Evolutionary conservation across 2,329 filamentous ascomycete genomes (phyloP), one percentile per base, ranked within the genome.

Genomic region (Calonectria montana): DNA sequence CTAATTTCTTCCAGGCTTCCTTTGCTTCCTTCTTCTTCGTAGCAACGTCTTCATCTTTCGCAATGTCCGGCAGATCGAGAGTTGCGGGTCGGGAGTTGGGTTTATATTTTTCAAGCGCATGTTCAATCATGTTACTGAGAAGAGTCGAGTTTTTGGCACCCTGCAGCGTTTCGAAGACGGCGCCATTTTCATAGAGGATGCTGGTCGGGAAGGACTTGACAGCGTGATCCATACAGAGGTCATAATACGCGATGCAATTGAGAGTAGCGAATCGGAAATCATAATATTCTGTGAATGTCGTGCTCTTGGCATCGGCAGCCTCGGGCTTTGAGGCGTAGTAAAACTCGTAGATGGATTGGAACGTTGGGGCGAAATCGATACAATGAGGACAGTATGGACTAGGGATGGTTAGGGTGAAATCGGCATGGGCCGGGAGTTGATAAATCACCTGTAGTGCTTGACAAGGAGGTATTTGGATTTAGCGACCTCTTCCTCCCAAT

Each of bases 341-440:
- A 84, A 92, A 98, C 85, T 99, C 97, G 87, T 98, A 98, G 16
- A 96, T 84, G 6, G 96, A 98, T 84, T 98, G 95, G 88, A 91
- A 98, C 63, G 91, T 92, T 9, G 97, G 97, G 65, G 94, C 95
- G 80, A 95, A 94, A 62, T 89, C 87, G 81, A 89, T 89, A 86
- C 96, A 98, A 83, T 98, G 95, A 57, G 88, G 88, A 83, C 90
- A 91, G 75, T 86, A 90, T 13, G 90, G 90, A 77, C 90, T 91
- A 70, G 9, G 35, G 50, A 73, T 74, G 48, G 70, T 77, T 68
- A 81, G 81, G 64, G 50, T 64, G 45, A 63, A 67, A 55, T 57
- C 70, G 43, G 66, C 41, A 41, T 10, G 37, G 12, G 65, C 31
- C 70, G 35, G 2, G 39, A 47, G 55, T 59, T 23, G 50, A 45